Evolutionary conservation across 306 rosid genomes (phyloP), one percentile per base, ranked within the genome.

Genomic region (Pueraria montana): DNA sequence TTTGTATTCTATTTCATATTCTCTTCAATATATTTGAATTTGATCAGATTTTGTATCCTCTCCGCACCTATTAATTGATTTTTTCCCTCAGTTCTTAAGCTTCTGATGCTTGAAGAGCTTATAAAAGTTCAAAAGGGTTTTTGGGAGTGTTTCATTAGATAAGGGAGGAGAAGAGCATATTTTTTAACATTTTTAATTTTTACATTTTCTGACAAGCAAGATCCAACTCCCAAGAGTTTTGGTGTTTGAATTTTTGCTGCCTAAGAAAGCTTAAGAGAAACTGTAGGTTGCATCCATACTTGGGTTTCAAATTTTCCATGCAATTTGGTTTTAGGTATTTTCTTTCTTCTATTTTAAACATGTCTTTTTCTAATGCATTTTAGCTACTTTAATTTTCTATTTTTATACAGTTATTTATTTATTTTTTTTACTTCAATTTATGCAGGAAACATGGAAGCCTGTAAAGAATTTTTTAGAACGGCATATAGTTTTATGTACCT

Each of bases 381-480:
- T 69, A 53, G 20, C 18, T 45, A 3, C 53, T 27, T 61, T 38
- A 64, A 13, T 20, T 72, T 68, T 73, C 52, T 86, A n/a, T 43
- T 42, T 61, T 36, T 79, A 52, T 38, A 3, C 11, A 58, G 27
- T 18, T 79, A 6, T 68, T 64, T 80, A 61, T 21, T 52, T 72
- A 59, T 69, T 67, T 45, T 52, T 52, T 24, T 61, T 76, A n/a
- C n/a, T 68, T 85, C 69, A 76, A 72, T 81, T 52, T 83, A 24
- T 88, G 90, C 92, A 92, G 98, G 94, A 85, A 87, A 86, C 56
- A 59, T 90, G 42, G 98, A 91, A n/a, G 91, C 87, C 9, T 90
- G 94, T 72, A 93, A 96, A 79, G 88, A 88, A 36, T 90, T 94
- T 86, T 91, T 84, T 63, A 86, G 91, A 53, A 80, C 91, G 7